Evolutionary conservation across 306 rosid species (phyloP).

Genomic region (Ceratonia siliqua): DNA sequence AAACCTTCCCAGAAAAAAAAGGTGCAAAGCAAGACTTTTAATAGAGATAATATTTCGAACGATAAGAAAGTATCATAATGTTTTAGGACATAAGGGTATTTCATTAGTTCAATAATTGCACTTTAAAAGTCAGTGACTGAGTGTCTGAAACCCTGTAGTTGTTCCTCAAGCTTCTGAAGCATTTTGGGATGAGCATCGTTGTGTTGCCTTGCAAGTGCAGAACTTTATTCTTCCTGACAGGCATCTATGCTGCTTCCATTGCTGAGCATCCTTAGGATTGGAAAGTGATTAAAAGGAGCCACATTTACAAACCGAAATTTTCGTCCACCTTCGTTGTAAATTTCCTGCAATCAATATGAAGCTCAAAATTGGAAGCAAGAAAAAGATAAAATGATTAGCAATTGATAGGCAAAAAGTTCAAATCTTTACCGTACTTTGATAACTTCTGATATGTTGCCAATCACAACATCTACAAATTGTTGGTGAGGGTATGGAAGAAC

Average conservation of each 20-base stretch:
- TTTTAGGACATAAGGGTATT: too few relatives aligned
- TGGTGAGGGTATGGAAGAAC: slow-evolving; percentile 28
- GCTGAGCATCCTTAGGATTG: slow-evolving; percentile 25
- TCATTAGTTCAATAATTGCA: background rate
- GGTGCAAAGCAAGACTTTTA: too few relatives aligned
- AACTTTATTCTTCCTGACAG: slow-evolving; percentile 33
- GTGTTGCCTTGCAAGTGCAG: slow-evolving; percentile 44
- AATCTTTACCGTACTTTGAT: slow-evolving; percentile 30
- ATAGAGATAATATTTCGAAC: too few relatives aligned
- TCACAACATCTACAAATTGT: slow-evolving; percentile 41
- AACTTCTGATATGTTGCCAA: slow-evolving; percentile 44
- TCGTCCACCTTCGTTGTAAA: slow-evolving; percentile 54
- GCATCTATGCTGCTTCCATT: slow-evolving; percentile 18
- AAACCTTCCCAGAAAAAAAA: slow-evolving; percentile 37
- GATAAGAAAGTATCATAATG: too few relatives aligned
- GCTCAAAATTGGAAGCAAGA: too few relatives aligned
- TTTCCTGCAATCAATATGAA: slow-evolving; percentile 35
- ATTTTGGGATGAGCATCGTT: slow-evolving; percentile 27
- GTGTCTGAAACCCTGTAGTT: slow-evolving; percentile 47
- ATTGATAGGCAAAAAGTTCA: too few relatives aligned
- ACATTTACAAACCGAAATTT: slow-evolving; percentile 44
- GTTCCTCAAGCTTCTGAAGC: slow-evolving; percentile 31
- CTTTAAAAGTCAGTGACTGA: slow-evolving; percentile 33
- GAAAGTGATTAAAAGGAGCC: slow-evolving; percentile 27
- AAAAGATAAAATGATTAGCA: too few relatives aligned